Conservation (phyloP, 192 early-diverging fungal genomes). For the Coemansia sp. region DNA sequence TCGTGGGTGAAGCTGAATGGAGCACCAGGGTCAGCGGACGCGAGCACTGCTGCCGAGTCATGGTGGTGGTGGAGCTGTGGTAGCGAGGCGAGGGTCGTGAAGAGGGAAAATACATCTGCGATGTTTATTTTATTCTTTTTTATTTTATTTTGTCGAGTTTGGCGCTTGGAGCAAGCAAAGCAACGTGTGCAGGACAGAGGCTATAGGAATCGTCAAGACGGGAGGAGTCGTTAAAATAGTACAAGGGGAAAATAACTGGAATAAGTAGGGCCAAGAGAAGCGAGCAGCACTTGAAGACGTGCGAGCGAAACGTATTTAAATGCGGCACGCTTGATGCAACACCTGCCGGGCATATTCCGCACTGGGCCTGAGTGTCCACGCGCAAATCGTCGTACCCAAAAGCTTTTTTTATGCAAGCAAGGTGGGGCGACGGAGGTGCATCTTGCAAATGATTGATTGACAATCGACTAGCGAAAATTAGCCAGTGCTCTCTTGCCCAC, state of each 20-base stretch:
- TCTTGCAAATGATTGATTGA: background rate
- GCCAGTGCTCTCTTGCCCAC: background rate
- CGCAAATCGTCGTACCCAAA: too few species aligned
- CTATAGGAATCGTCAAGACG: background rate
- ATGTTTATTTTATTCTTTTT: background rate
- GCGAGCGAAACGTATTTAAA: too few species aligned
- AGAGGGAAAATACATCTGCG: constrained; percentile 28
- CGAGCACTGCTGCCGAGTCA: constrained; percentile 4
- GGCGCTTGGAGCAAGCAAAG: background rate
- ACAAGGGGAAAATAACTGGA: too few species aligned
- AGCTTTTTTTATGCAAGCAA: too few species aligned
- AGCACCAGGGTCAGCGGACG: constrained; percentile 27
- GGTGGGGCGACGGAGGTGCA: background rate
- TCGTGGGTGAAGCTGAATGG: too few species aligned
- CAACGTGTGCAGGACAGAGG: background rate
- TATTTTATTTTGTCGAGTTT: too few species aligned
- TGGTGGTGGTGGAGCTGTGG: constrained; percentile 5
- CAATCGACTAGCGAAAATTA: background rate
- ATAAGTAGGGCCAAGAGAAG: too few species aligned
- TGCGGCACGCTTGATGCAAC: too few species aligned
- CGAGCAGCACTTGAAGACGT: too few species aligned
- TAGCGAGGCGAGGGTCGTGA: constrained; percentile 4
- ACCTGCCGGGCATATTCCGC: too few species aligned
- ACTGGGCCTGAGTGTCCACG: too few species aligned
- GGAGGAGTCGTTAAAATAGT: too few species aligned